These are phyloP conservation scores for Tricholoma matsutake DNA, from an alignment of 768 basidiomycete species.

Conservation along the genomic window DNA sequence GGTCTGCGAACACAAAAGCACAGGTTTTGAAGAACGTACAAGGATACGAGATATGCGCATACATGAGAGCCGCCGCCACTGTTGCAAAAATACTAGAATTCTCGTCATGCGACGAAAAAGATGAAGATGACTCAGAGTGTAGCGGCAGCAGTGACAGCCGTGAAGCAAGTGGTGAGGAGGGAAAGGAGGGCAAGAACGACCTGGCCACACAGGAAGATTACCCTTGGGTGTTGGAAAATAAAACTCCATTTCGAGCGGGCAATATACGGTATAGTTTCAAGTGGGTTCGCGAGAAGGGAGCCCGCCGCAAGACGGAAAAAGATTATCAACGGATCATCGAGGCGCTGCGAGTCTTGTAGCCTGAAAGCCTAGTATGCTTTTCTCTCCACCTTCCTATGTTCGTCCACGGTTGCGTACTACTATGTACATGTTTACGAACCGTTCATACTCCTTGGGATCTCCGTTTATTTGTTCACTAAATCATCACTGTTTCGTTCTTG, in stretches of 20 bases:
- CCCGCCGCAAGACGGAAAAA: slow-evolving; percentile 32
- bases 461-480: too few relatives aligned
- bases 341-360: slow-evolving; percentile 31
- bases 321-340: slow-evolving; percentile 33
- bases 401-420: too few relatives aligned
- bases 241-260: slow-evolving; percentile 7
- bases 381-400: too few relatives aligned
- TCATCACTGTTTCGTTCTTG: too few relatives aligned
- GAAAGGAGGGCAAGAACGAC: slow-evolving; percentile 11
- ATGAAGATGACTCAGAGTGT: slow-evolving; percentile 8
- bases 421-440: too few relatives aligned
- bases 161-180: slow-evolving; percentile 7
- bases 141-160: not conserved
- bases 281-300: slow-evolving; percentile 40
- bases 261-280: slow-evolving; percentile 25
- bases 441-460: too few relatives aligned
- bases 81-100: slow-evolving; percentile 13
- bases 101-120: slow-evolving; percentile 9
- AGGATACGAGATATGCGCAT: not conserved
- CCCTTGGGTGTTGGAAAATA: slow-evolving; percentile 12
- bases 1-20: not conserved
- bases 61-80: slow-evolving; percentile 8
- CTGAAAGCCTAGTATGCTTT: not conserved
- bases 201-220: slow-evolving; percentile 12
- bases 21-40: not conserved